Evolutionary conservation across 768 basidiomycete genomes (phyloP), one percentile per base, ranked within the genome.

Genomic region (Clitopilus hobsonii): DNA sequence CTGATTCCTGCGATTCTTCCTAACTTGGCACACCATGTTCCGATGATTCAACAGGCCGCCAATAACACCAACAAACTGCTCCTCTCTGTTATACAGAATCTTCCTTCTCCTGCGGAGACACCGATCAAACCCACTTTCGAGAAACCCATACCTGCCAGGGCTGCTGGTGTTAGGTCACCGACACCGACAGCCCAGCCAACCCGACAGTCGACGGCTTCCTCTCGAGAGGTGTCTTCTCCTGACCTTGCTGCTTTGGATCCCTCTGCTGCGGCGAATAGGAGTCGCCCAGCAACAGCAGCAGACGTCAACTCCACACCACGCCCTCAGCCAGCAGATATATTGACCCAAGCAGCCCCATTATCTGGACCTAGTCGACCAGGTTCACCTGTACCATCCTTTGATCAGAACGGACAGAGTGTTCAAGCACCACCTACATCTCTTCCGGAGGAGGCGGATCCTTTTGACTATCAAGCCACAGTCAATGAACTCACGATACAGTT

Each of bases 391-490:
- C 84, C 84, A 22, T 66, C 75, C n/a, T 70, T 60, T 23, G 81
- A 76, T 55, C 67, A 71, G 59, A 64, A 70, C 8, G 72, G 71
- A 18, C 68, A 70, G 6, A 70, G 63, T 55, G 65, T 72, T 26
- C 69, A 67, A 53, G 57, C 68, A 11, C 59, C 68, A 41, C 63
- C 64, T 16, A 64, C 67, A 22, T 18, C 8, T 10, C 60, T 50
- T 10, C 57, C 65, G 16, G 79, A 80, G 61, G 88, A 86, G 36
- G 69, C 71, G 16, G 94, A 95, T 65, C 78, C 81, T 2, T 93
- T 99, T 63, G 93, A 97, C 65, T 97, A 97, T 63, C 89, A 92
- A 60, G 82, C 86, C 18, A 98, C 94, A 0, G 96, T 99, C 51
- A 92, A 91, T 64, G 91, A 90, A 50, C 70, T 99, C 59, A 97